These are phyloP conservation scores for Trichophyton rubrum DNA, from an alignment of 2,329 filamentous ascomycete genomes.

Conservation along the genomic window DNA sequence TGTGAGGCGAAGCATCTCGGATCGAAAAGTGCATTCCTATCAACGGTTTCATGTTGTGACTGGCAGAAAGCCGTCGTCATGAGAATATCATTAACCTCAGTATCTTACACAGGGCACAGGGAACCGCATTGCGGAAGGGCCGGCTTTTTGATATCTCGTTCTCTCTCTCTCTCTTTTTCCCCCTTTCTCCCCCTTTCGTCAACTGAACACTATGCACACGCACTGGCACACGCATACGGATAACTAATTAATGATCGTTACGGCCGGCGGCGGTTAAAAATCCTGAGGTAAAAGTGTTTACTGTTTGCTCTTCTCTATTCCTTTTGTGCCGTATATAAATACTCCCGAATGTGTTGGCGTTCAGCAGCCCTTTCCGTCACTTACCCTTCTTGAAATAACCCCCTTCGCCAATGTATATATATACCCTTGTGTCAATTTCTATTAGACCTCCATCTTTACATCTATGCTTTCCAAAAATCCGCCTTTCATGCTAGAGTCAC, in stretches of 20 bases:
- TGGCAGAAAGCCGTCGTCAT: constrained; percentile 15
- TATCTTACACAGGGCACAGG: constrained; percentile 6
- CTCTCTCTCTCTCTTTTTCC: neutral
- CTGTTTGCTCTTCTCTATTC: neutral
- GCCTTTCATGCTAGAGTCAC: too few relatives aligned
- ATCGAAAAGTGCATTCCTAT: constrained; percentile 32
- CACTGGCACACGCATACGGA: neutral
- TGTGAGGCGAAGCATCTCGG: constrained; percentile 31
- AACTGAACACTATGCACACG: neutral
- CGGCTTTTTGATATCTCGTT: neutral
- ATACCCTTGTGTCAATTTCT: neutral
- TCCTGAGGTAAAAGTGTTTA: neutral
- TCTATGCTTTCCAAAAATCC: too few relatives aligned
- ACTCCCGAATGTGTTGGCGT: neutral
- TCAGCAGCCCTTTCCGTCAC: neutral
- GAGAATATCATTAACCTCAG: neutral
- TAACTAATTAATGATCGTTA: neutral
- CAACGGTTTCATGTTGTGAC: constrained; percentile 29
- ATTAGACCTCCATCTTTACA: neutral
- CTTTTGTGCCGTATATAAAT: neutral
- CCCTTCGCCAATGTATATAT: neutral
- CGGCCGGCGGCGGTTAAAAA: neutral
- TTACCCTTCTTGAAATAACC: neutral
- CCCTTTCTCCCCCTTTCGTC: neutral
- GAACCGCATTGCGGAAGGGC: neutral